Conservation (phyloP, 1,284 basidiomycete species). For the Microbotryum silenes-acaulis region DNA sequence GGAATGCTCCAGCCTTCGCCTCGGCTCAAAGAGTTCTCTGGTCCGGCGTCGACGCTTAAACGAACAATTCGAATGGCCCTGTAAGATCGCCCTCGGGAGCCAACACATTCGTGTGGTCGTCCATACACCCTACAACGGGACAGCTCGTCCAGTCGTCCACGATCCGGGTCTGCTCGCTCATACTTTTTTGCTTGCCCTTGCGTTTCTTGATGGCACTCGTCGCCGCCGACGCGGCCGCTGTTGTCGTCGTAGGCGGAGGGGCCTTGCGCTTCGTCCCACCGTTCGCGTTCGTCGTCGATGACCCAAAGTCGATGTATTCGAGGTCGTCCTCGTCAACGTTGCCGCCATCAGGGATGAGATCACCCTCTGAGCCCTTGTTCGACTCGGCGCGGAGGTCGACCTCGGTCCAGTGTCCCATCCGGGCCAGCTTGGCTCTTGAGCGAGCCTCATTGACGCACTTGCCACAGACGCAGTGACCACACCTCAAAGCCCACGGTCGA, state of each 20-base stretch:
- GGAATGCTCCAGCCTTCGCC: not conserved
- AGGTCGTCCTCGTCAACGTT: not conserved
- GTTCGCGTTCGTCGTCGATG: not conserved
- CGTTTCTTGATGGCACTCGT: not conserved
- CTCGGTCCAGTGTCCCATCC: not conserved
- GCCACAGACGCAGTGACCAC: slow-evolving; percentile 29
- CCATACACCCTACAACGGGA: slow-evolving; percentile 18
- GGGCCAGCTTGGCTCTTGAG: not conserved
- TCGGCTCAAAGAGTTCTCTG: not conserved
- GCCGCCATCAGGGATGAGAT: not conserved
- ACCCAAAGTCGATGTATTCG: slow-evolving; percentile 6
- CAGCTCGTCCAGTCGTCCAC: slow-evolving; percentile 26
- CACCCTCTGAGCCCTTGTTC: not conserved
- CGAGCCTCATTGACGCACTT: slow-evolving; percentile 14
- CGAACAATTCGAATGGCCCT: slow-evolving; percentile 18
- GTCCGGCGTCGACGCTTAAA: not conserved
- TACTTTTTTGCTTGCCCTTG: slow-evolving; percentile 3
- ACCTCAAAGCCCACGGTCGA: slow-evolving; percentile 15
- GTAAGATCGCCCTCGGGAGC: slow-evolving; percentile 5
- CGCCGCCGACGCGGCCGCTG: not conserved
- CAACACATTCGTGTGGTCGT: slow-evolving; percentile 10
- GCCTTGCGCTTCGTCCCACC: not conserved
- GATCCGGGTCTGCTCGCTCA: slow-evolving; percentile 18
- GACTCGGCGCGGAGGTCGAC: too few species aligned
- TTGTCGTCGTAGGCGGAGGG: not conserved